Evolutionary conservation across 257 asterid genomes (phyloP), one percentile per base, ranked within the genome.

Genomic region (Dorcoceras hygrometricum): DNA sequence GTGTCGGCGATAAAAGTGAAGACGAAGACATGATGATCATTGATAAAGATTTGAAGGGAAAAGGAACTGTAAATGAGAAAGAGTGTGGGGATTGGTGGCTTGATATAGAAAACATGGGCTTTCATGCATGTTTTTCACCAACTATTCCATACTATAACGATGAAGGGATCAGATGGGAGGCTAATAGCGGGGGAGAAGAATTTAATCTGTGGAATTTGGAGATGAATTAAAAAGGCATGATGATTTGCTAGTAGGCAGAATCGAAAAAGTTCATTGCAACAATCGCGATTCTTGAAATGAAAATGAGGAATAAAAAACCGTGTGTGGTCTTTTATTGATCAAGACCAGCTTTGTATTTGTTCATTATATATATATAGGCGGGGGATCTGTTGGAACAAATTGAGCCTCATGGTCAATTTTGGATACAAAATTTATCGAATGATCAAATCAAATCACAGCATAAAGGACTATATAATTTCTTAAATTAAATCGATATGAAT

Each of bases 91-190:
- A 24, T 7, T 60, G 69, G 62, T 19, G 67, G 22, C 46, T 57
- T 3, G 34, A 50, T 67, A 23, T 23, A 6, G 77, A 72, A 7
- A 48, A 23, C 9, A 64, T 39, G 6, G 46, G 46, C 48, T 16
- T 65, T 29, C 66, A 72, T 36, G 74, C 48, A 10, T 67, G 79
- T 65, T 76, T 68, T 20, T 74, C 90, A 36, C 86, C 90, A 0
- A 6, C 75, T 2, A 55, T 48, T 59, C 71, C 82, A 10, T 73
- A 70, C 63, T 78, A 74, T 32, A 71, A 53, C n/a, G 73, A 70
- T 29, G 82, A 76, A 1, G 36, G 23, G 59, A 14, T 61, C 55
- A 31, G 27, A 24, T 79, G 79, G 79, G 77, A 62, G 39, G 23
- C 43, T 23, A 57, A 19, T 4, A 71, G 68, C 27, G 77, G 43